Evolutionary conservation across 805 yeast species (phyloP), one percentile per base, ranked within the genome.

Genomic region (Candida piceae): DNA sequence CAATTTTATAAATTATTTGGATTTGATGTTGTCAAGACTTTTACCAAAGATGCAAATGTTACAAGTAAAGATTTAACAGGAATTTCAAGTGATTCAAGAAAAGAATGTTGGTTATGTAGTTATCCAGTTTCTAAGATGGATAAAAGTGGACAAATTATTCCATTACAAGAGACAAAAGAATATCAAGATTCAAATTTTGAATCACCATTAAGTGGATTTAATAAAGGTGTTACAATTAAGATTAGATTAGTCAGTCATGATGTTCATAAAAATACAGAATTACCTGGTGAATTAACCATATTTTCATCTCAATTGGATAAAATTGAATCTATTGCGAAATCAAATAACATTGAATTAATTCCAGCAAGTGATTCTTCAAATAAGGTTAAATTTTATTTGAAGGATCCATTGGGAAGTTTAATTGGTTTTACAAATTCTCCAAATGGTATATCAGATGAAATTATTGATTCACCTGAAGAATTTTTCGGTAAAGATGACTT

Each of bases 61-160:
- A 57, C 46, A 28, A 60, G 42, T 11, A 33, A 43, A 43, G 62
- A 43, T 48, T 56, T 66, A 12, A 57, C 64, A 31, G 89, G 89
- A 4, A 64, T 83, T 31, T 72, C 86, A 7, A 67, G 65, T 39
- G 86, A 81, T 45, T 81, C 89, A 1, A 52, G 80, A 34, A 72
- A 68, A 44, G 94, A 84, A 58, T 59, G 75, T 20, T 84, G 94
- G 94, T 55, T 84, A 32, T 84, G 81, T 56, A 63, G 78, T 16
- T 81, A 77, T 56, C 86, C 84, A 16, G 62, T 72, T 28, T 36
- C 53, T 1, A 44, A 49, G 31, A 13, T 49, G 12, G 52, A 48
- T 31, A 15, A 32, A 9, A 35, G 41, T 4, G 54, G 48, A 2
- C 31, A 36, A 15, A 32, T 47, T 7, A 32, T 55, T n/a, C 66